Base-by-base conservation (phyloP, 768 basidiomycete species). In the Boletus eberwhitei region DNA sequence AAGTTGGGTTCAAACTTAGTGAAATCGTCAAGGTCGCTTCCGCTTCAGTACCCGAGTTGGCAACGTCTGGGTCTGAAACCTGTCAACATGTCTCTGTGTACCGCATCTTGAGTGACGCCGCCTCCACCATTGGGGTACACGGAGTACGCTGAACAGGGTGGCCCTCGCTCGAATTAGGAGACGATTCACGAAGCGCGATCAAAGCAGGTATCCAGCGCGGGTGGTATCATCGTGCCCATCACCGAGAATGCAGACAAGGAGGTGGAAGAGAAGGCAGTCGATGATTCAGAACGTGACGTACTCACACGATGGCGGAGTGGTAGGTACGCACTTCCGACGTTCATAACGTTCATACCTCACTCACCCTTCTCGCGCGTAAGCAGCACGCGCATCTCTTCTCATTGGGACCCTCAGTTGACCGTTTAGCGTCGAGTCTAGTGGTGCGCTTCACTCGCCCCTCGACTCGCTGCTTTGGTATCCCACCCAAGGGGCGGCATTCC, bases 381-480 rank as follows among this genome's bases (percentile, higher is more conserved):
- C 92, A 16, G 78, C 82, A 14, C 70, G 60, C 6, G 54, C 59
- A 14, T 61, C 68, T 26, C 56, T 70, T 48, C 51, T 70, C 5
- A 82, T 98, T 19, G 94, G 88, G 0, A 91, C 86, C 0, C 75
- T 95, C 3, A 76, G 83, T 1, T 97, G 93, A 93, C 63, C 95
- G 14, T 90, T 91, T 67, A 83, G 87, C 64, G 86, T 90, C 7
- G 80, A 90, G 55, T 78, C 83, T 0, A 80, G 79, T 1, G 85
- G 86, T 3, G 70, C 78, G 0, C 64, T 89, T 4, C 75, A 82
- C 9, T 73, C 81, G 6, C 89, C 93, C 0, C 76, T 83, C 34
- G 84, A 88, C 53, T 87, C 90, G 42, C 75, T 96, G 2, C 73
- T 94, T 8, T 93, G 94, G 74, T 96, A 91, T 65, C 94, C 93